phyloP scores from a whole-genome alignment of 768 basidiomycete species.

The Leccinellum rugosiceps region DNA sequence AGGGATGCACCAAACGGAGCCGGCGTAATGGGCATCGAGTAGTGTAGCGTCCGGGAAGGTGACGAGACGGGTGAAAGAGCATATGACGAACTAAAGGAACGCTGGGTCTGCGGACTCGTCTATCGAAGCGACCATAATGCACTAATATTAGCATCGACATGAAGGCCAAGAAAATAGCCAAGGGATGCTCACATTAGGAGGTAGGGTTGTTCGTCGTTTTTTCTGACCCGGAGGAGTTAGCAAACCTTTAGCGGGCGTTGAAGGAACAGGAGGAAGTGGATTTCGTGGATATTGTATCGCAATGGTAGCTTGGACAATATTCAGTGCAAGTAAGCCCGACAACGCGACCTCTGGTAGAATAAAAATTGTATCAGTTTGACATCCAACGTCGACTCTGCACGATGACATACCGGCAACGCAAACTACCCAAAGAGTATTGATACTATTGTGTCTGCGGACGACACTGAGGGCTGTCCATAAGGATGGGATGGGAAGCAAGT shows the following conservation, averaged over 20 bases:
- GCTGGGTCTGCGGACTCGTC: conserved; percentile 28
- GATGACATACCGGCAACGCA: conserved; percentile 32
- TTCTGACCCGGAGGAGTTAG: conserved; percentile 26
- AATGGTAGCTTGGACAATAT: conserved; percentile 34
- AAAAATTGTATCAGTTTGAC: background rate
- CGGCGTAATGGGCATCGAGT: conserved; percentile 36
- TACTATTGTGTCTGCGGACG: conserved; percentile 19
- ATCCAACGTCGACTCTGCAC: background rate
- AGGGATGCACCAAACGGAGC: conserved; percentile 37
- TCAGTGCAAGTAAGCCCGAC: conserved; percentile 31
- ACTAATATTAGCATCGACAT: background rate
- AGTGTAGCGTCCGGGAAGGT: conserved; percentile 32
- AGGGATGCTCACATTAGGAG: conserved; percentile 17
- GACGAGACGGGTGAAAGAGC: conserved; percentile 30
- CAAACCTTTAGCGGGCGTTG: conserved; percentile 20
- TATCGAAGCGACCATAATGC: background rate
- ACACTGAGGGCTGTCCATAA: conserved; percentile 34
- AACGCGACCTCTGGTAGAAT: conserved; percentile 27
- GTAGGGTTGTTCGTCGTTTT: conserved; percentile 25
- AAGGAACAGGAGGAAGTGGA: conserved; percentile 26
- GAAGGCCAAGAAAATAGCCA: background rate
- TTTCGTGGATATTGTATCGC: conserved; percentile 36
- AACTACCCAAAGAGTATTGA: conserved; percentile 15
- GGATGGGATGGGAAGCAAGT: conserved; percentile 37
- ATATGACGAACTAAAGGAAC: conserved; percentile 30